Percentiles rank a stretch among this genome's conserved stretches.
These are phyloP conservation scores for Xylariomycetidae sp. DNA, from an alignment of 2,329 filamentous ascomycete species.

Conservation along the genomic window DNA sequence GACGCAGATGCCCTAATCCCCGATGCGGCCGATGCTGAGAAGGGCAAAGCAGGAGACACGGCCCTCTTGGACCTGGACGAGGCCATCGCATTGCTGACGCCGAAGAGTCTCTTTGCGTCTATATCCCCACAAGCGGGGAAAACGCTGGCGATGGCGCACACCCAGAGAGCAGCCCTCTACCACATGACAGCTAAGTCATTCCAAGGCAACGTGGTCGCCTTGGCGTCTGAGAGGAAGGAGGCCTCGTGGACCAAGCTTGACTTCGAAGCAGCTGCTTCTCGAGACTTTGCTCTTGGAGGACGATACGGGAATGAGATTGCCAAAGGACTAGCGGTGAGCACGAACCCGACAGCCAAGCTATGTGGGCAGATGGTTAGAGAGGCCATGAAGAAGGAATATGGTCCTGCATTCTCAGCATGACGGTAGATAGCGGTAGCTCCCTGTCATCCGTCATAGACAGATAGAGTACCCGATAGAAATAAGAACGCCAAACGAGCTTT, in stretches of 20 bases:
- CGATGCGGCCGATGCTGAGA: conserved; percentile 31
- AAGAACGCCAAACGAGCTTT: too few relatives aligned
- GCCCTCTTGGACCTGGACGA: conserved; percentile 48
- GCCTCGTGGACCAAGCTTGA: conserved; percentile 44
- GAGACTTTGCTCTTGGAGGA: conserved; percentile 58
- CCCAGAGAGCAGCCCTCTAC: conserved; percentile 63
- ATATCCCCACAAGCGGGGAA: conserved; percentile 60
- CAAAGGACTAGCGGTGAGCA: conserved; percentile 56
- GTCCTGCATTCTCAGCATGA: conserved; percentile 39
- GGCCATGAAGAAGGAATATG: conserved; percentile 64
- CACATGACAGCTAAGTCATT: conserved; percentile 50
- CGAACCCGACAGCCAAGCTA: conserved; percentile 63
- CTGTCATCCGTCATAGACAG: too few relatives aligned
- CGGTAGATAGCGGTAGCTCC: too few relatives aligned
- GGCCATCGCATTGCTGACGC: conserved; percentile 55
- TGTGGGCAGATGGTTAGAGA: conserved; percentile 64
- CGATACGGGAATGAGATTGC: conserved; percentile 61
- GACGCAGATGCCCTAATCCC: conserved; percentile 36
- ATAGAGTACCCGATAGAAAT: too few relatives aligned
- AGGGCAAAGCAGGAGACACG: conserved; percentile 31
- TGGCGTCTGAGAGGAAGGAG: conserved; percentile 39
- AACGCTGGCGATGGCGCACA: conserved; percentile 64
- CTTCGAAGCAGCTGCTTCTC: conserved; percentile 57
- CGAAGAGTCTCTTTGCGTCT: conserved; percentile 39
- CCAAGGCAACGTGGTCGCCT: conserved; percentile 28